Percentiles rank a stretch among this genome's conserved stretches.
Conservation (phyloP, 306 rosid genomes). For the Vigna trinervia region DNA sequence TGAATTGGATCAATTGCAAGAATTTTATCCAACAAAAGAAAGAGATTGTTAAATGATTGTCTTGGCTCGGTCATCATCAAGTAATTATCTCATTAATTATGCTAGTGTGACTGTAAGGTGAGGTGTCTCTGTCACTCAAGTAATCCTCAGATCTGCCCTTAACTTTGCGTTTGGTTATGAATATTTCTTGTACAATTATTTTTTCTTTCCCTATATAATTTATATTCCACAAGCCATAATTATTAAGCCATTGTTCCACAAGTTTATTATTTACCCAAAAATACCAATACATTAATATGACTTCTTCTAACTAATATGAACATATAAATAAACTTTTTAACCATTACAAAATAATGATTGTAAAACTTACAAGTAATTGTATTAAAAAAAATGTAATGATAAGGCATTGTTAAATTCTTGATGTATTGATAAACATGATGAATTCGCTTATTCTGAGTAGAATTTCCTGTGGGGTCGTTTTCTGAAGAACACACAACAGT, state of each 20-base stretch:
- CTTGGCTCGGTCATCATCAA: conserved; percentile 27
- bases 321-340: too few species aligned
- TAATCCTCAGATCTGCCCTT: conserved; percentile 42
- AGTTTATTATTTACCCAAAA: neutral
- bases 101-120: conserved; percentile 40
- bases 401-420: neutral
- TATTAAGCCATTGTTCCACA: neutral
- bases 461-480: conserved; percentile 3
- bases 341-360: too few species aligned
- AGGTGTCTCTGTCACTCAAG: conserved; percentile 52
- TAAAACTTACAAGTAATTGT: neutral
- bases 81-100: conserved; percentile 40
- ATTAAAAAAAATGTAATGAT: too few species aligned
- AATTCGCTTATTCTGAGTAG: neutral
- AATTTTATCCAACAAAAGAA: conserved; percentile 38
- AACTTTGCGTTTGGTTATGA: conserved; percentile 29
- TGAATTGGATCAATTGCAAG: conserved; percentile 26
- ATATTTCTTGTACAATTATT: conserved; percentile 33
- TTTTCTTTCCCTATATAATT: neutral
- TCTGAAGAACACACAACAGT: neutral
- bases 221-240: neutral
- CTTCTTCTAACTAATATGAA: too few species aligned
- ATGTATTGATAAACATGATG: neutral
- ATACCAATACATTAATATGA: neutral
- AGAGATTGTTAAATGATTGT: conserved; percentile 41